Percentiles rank a stretch among this genome's conserved stretches.
phyloP scores from a whole-genome alignment of 805 yeast genomes.

The Teunomyces funiuensis region DNA sequence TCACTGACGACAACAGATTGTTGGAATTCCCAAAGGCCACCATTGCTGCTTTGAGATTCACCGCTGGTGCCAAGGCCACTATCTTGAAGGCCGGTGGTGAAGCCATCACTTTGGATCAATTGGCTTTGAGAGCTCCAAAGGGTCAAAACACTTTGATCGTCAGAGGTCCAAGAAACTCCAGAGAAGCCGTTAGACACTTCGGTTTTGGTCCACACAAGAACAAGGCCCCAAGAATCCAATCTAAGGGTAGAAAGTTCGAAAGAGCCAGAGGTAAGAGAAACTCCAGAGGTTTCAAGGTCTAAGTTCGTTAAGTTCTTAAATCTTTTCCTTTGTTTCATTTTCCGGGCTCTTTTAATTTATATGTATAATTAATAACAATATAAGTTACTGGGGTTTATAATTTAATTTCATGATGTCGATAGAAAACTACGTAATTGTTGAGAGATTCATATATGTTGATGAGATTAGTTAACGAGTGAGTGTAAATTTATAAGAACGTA shows the following conservation, averaged over 20 bases:
- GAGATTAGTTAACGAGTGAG: no score
- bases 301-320: conserved; percentile 36
- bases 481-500: no score
- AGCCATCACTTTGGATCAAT: conserved; percentile 98
- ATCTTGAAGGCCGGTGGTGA: conserved; percentile 99
- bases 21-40: conserved; percentile 94
- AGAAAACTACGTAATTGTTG: not conserved
- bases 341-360: conserved; percentile 8
- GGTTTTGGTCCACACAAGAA: conserved; percentile 99
- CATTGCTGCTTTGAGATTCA: conserved; percentile 98
- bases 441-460: not conserved
- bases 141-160: conserved; percentile 97
- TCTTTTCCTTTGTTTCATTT: not conserved
- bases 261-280: conserved; percentile 99
- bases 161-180: conserved; percentile 98
- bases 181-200: conserved; percentile 99
- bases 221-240: conserved; percentile 98
- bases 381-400: conserved; percentile 7
- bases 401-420: conserved; percentile 2
- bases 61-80: conserved; percentile 98
- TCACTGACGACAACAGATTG: conserved; percentile 96
- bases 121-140: conserved; percentile 98
- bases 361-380: conserved; percentile 10
- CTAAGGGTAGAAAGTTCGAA: conserved; percentile 99
- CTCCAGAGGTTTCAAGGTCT: conserved; percentile 99